Percentiles rank a stretch among this genome's conserved stretches.
phyloP scores from a whole-genome alignment of 306 rosid genomes.

The Elaeagnus macrophylla region DNA sequence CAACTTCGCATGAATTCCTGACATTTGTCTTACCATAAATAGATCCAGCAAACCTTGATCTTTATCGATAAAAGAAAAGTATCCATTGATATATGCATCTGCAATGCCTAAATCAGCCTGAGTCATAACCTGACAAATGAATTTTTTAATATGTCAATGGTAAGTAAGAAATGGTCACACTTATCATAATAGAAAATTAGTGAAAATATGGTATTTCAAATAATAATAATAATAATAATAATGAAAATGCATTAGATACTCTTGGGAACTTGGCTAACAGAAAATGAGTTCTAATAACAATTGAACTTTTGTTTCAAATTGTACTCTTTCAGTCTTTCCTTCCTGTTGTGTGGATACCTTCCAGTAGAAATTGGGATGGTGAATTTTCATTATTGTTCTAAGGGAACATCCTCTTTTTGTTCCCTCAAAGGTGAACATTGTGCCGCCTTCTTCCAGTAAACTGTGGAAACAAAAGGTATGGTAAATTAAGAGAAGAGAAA shows the following conservation, averaged over 20 bases:
- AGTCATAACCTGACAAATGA: slow-evolving; percentile 57
- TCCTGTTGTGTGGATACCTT: slow-evolving; percentile 53
- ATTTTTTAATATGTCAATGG: not conserved
- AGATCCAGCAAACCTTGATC: slow-evolving; percentile 58
- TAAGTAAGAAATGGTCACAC: not conserved
- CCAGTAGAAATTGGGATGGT: slow-evolving; percentile 83
- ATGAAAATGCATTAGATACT: no score
- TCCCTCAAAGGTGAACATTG: slow-evolving; percentile 66
- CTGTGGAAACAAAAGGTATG: slow-evolving; percentile 29
- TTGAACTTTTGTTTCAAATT: no score
- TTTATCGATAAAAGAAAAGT: slow-evolving; percentile 63
- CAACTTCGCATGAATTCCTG: not conserved
- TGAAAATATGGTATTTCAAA: no score
- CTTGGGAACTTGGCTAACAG: no score
- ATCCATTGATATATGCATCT: slow-evolving; percentile 72
- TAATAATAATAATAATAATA: no score
- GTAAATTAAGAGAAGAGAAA: no score
- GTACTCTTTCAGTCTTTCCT: no score
- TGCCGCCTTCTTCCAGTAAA: slow-evolving; percentile 82
- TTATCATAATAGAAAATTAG: no score
- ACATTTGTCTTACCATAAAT: slow-evolving; percentile 39
- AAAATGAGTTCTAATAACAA: no score
- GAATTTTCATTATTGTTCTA: slow-evolving; percentile 47
- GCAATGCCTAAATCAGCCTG: slow-evolving; percentile 93
- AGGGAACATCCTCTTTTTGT: slow-evolving; percentile 28